These are phyloP conservation scores for Friedmanniomyces endolithicus DNA, from an alignment of 495 filamentous ascomycete species.

Conservation along the genomic window DNA sequence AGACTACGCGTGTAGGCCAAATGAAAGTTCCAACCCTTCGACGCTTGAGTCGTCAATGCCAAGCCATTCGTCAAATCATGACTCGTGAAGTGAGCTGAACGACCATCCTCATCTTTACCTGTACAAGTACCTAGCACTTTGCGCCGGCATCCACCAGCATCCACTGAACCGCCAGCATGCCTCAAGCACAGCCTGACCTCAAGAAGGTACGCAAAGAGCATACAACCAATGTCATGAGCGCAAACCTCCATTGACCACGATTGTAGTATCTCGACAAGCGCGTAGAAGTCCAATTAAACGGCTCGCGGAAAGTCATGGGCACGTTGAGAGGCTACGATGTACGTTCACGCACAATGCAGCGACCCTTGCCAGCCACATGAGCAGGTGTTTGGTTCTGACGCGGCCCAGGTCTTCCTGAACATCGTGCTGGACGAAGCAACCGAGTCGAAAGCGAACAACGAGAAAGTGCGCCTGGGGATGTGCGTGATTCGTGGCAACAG, in stretches of 20 bases:
- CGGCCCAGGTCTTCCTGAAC: slow-evolving; percentile 81
- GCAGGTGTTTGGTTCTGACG: background rate
- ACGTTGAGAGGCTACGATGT: slow-evolving; percentile 94
- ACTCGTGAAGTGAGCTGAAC: background rate
- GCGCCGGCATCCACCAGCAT: background rate
- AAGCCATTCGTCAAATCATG: background rate
- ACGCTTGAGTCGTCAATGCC: background rate
- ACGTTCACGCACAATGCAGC: slow-evolving; percentile 5
- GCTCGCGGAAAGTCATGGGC: slow-evolving; percentile 92
- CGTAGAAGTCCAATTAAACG: slow-evolving; percentile 93
- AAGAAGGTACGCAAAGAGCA: slow-evolving; percentile 60
- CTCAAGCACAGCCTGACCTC: slow-evolving; percentile 95
- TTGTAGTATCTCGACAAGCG: slow-evolving; percentile 99
- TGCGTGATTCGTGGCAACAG: slow-evolving; percentile 92
- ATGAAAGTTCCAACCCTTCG: too few relatives aligned
- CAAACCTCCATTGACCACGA: slow-evolving; percentile 5
- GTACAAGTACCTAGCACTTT: background rate
- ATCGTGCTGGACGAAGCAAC: slow-evolving; percentile 97
- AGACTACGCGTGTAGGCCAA: too few relatives aligned
- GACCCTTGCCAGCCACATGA: background rate
- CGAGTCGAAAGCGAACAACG: slow-evolving; percentile 82
- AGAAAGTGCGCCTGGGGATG: slow-evolving; percentile 86
- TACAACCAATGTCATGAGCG: background rate
- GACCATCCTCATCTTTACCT: background rate
- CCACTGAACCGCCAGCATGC: slow-evolving; percentile 50